Percentiles rank a stretch among this genome's conserved stretches.
phyloP scores from a whole-genome alignment of 208 protist species.

The Trypanosoma avium region DNA sequence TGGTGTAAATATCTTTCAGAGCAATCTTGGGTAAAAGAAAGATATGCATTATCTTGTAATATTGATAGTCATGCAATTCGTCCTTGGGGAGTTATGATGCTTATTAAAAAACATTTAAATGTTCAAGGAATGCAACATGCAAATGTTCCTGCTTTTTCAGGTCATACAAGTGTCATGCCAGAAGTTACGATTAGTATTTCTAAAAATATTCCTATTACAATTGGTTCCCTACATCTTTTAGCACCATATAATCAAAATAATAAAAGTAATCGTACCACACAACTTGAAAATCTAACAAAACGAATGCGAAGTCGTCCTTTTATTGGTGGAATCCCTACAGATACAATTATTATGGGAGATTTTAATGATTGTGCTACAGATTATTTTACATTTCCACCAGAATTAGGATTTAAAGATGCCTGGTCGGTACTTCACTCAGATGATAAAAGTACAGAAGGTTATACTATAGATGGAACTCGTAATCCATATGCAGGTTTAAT shows the following conservation, averaged over 20 bases:
- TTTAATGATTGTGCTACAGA: constrained; percentile 54
- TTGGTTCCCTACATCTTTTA: constrained; percentile 54
- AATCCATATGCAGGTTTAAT: constrained; percentile 51
- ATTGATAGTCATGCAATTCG: constrained; percentile 37
- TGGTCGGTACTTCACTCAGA: constrained; percentile 43
- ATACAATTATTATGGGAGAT: constrained; percentile 49
- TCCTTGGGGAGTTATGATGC: constrained; percentile 55
- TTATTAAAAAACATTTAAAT: constrained; percentile 32
- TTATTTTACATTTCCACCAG: constrained; percentile 35
- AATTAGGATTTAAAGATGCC: constrained; percentile 46
- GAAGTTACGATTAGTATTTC: constrained; percentile 37
- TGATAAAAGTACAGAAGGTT: constrained; percentile 32
- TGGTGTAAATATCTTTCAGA: constrained; percentile 46
- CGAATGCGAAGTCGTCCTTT: constrained; percentile 19
- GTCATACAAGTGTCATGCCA: constrained; percentile 51
- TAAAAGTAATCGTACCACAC: constrained; percentile 41
- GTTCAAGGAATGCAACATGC: constrained; percentile 31
- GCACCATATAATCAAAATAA: constrained; percentile 59
- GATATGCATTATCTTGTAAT: constrained; percentile 37
- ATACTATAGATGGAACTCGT: constrained; percentile 51
- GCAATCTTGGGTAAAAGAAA: constrained; percentile 48
- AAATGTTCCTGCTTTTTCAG: constrained; percentile 43
- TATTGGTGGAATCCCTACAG: constrained; percentile 6
- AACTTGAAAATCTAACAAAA: constrained; percentile 42
- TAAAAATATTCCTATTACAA: constrained; percentile 29